These are phyloP conservation scores for Colletotrichum musicola DNA, from an alignment of 2,329 filamentous ascomycete species.

Conservation along the genomic window DNA sequence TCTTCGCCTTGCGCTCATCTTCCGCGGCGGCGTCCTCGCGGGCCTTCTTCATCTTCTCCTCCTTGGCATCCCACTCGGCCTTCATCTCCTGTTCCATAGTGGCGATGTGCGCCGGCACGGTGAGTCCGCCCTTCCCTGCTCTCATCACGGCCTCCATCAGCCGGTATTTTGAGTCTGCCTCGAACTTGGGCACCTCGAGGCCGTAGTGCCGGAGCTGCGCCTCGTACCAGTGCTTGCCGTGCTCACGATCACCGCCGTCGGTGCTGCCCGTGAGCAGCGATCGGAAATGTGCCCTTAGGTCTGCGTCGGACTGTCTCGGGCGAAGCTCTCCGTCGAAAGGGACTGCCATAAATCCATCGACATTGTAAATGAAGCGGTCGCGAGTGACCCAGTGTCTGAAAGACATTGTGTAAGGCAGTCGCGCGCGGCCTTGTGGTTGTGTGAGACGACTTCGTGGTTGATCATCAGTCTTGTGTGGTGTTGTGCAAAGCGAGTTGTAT, in stretches of 20 bases:
- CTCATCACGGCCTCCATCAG: neutral
- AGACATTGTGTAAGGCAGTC: no score
- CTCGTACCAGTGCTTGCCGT: neutral
- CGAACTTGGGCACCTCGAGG: neutral
- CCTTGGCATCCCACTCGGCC: neutral
- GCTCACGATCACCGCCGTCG: neutral
- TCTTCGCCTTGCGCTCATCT: no score
- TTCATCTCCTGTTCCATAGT: neutral
- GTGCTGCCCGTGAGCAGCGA: neutral
- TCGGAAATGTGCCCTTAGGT: neutral
- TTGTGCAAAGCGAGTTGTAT: no score
- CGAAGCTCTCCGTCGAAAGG: neutral
- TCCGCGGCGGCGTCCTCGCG: no score
- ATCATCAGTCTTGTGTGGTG: no score
- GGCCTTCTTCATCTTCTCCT: neutral
- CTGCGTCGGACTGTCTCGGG: neutral
- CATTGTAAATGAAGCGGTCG: neutral
- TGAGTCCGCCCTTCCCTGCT: neutral
- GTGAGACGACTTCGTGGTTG: no score
- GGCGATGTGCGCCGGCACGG: neutral
- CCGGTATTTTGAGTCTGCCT: neutral
- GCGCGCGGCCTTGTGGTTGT: no score
- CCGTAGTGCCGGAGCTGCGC: neutral
- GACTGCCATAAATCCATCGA: neutral
- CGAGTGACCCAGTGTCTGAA: neutral